Evolutionary conservation across 768 basidiomycete species (phyloP).

Genomic region (Roridomyces roridus): DNA sequence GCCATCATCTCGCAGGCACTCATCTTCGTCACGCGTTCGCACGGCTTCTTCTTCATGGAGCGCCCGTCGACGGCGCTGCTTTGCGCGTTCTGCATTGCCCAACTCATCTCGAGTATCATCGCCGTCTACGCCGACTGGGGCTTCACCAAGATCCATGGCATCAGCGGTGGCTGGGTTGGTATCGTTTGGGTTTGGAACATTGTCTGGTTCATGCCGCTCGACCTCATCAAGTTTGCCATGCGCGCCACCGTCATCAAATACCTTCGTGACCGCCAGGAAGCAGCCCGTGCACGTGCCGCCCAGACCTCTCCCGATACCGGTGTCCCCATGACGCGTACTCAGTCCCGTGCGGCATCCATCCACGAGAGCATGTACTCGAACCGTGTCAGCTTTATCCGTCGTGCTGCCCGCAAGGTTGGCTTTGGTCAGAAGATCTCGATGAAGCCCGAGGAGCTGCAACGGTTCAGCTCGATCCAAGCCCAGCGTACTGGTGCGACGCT

Average conservation of each 20-base stretch:
- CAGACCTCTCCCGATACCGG: constrained; percentile 42
- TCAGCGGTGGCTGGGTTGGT: constrained; percentile 95
- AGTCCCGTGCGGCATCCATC: constrained; percentile 85
- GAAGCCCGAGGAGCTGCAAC: constrained; percentile 83
- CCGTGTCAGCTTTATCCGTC: constrained; percentile 90
- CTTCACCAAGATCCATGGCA: constrained; percentile 83
- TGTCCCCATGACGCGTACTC: constrained; percentile 82
- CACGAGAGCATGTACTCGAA: constrained; percentile 95
- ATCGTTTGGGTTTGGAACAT: constrained; percentile 98
- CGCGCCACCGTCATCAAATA: constrained; percentile 88
- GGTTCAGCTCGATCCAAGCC: constrained; percentile 87
- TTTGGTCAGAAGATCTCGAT: constrained; percentile 81
- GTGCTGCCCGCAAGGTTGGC: constrained; percentile 85
- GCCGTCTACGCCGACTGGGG: constrained; percentile 93
- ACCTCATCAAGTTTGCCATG: constrained; percentile 94
- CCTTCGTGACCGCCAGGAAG: constrained; percentile 69
- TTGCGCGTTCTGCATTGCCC: constrained; percentile 88
- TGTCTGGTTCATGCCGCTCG: constrained; percentile 93
- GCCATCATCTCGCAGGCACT: constrained; percentile 99
- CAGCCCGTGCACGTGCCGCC: constrained; percentile 35
- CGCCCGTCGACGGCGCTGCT: constrained; percentile 88
- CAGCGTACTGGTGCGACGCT: constrained; percentile 74
- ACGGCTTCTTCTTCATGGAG: constrained; percentile 94
- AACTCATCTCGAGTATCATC: constrained; percentile 93
- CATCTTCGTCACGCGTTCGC: too few relatives aligned